Base-by-base conservation (phyloP, 768 basidiomycete genomes). In the Suillus sp. region DNA sequence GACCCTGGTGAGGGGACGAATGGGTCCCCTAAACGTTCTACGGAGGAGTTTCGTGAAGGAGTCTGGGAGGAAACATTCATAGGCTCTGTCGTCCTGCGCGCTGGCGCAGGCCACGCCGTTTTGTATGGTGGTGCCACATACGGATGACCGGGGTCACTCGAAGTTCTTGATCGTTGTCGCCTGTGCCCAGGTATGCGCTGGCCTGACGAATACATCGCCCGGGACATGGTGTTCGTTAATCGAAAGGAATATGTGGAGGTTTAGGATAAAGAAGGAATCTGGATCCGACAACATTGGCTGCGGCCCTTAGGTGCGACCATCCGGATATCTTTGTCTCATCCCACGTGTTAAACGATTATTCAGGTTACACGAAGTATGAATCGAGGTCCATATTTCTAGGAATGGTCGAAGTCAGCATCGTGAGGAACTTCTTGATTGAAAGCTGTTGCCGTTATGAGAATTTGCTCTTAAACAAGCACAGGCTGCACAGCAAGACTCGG, bases 91-190 rank as follows among this genome's bases (percentile, higher is more conserved):
- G 55, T 25, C 13, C 67, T 72, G 25, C 71, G 73, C 3, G 66
- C 68, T 7, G 73, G 73, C 6, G 67, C 54, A 32, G 74, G 74
- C 66, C 74, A 64, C 20, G n/a, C 65, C 22, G 68, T 43, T 58
- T 65, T 65, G 60, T 74, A 69, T 0, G 74, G 75, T 8, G 68
- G 72, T 14, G 58, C 45, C 34, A 67, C 64, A 50, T 66, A 66
- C 1, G 63, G 18, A 30, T 70, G 66, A 32, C 67, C 72, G 37
- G 74, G 69, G 60, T 75, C 74, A 53, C 72, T 71, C 2, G 64
- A 64, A 25, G 68, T 16, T 42, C 66, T 65, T 34, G 63, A 68
- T 35, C 65, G 64, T 0, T 64, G 67, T 37, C 60, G 65, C 20
- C 70, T 56, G 50, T 59, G 62, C 34, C 62, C 61, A 37, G 64